Conservation (phyloP, 75 land plant genomes). For the Picea sitchensis region DNA sequence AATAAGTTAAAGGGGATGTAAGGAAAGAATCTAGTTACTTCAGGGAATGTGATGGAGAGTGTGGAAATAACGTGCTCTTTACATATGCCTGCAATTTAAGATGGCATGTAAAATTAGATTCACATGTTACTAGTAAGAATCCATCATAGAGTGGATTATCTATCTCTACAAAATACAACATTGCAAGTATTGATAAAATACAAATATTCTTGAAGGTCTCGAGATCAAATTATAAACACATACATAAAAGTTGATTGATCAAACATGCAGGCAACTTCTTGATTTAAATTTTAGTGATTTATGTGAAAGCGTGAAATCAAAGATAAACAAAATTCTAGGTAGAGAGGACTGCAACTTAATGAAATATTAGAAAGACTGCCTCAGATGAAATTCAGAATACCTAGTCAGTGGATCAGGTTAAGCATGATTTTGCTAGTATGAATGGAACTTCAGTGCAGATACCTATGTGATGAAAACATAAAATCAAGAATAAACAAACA, state of each 20-base stretch:
- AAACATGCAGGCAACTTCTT: background rate
- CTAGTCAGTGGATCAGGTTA: too few species aligned
- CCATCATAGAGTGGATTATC: background rate
- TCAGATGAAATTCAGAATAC: too few species aligned
- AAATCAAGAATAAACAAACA: too few species aligned
- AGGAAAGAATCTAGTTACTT: conserved; percentile 38
- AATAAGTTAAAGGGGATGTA: background rate
- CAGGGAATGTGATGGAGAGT: conserved; percentile 86
- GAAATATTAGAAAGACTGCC: too few species aligned
- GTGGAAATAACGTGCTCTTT: conserved; percentile 84
- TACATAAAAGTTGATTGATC: background rate
- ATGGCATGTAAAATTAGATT: background rate
- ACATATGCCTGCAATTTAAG: conserved; percentile 67
- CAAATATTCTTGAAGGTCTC: background rate
- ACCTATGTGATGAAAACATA: too few species aligned
- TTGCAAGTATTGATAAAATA: too few species aligned
- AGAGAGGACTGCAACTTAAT: too few species aligned
- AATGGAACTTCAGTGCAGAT: background rate
- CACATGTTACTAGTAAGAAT: background rate
- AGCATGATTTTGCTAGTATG: background rate
- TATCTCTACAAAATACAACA: background rate
- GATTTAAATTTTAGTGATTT: too few species aligned
- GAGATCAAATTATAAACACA: background rate
- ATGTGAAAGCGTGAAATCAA: too few species aligned
- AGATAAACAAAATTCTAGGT: too few species aligned